phyloP scores from a whole-genome alignment of 805 yeast species.

The Metschnikowia cubensis region DNA sequence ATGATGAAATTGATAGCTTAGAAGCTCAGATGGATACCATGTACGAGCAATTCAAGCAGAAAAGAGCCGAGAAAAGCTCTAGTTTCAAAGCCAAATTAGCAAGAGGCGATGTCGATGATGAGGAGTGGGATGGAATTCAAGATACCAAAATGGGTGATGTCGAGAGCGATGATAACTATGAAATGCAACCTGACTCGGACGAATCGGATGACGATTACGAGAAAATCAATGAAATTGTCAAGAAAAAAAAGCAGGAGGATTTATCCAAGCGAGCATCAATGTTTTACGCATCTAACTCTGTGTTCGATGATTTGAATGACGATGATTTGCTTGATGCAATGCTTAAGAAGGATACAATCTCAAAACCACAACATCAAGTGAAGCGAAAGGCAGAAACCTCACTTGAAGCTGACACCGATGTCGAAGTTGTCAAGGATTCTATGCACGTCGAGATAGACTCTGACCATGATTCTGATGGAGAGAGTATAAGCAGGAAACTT shows the following conservation, averaged over 20 bases:
- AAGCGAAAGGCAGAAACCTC: conserved; percentile 2
- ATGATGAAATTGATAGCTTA: conserved; percentile 58
- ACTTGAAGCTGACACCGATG: conserved; percentile 34
- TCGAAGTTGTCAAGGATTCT: conserved; percentile 39
- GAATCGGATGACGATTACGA: conserved; percentile 66
- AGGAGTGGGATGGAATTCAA: conserved; percentile 71
- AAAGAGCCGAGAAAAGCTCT: conserved; percentile 65
- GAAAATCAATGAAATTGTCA: conserved; percentile 53
- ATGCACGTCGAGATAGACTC: conserved; percentile 32
- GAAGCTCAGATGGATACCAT: conserved; percentile 80
- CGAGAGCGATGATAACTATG: conserved; percentile 41
- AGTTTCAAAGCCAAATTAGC: conserved; percentile 64
- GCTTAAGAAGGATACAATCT: not conserved
- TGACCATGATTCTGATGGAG: conserved; percentile 53
- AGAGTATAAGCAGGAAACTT: conserved; percentile 31
- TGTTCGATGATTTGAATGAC: conserved; percentile 41
- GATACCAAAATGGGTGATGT: conserved; percentile 44
- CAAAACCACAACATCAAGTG: conserved; percentile 10
- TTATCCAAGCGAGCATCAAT: conserved; percentile 34
- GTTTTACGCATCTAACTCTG: conserved; percentile 39
- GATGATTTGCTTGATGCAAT: conserved; percentile 37
- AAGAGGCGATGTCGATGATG: conserved; percentile 74
- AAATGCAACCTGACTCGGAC: conserved; percentile 52
- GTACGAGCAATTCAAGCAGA: conserved; percentile 69
- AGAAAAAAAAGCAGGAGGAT: conserved; percentile 32